Base-by-base conservation (phyloP, 2,329 filamentous ascomycete species). In the Aspergillus neotritici region DNA sequence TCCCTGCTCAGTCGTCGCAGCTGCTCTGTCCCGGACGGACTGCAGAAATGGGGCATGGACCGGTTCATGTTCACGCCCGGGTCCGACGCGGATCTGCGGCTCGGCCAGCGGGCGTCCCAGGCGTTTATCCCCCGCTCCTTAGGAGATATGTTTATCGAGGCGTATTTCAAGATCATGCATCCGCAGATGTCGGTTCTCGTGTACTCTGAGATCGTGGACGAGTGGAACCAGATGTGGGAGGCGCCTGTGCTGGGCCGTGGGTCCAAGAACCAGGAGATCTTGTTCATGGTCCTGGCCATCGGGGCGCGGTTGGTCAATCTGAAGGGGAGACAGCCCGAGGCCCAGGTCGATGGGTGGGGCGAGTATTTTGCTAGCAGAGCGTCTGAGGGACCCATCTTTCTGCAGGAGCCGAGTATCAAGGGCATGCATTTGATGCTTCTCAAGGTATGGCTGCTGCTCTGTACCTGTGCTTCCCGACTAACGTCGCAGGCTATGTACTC, bases 201-300 rank as follows among this genome's bases (percentile, higher is more conserved):
- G 1, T 21, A 48, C 29, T 41, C 45, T 2, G 48, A 45, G 25
- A 48, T 50, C 15, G 15, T 39, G 5, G 45, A 48, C 10, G 30
- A 40, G 4, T 50, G 48, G 45, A 30, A 28, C n/a, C 41, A 48
- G 37, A 48, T 50, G 45, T 48, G 48, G 45, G 42, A 50, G 16
- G 15, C 42, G 8, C 48, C 48, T 4, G 37, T 41, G 21, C 41
- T 36, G 9, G 41, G 37, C 9, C 39, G 40, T 1, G 17, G 15
- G 6, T 21, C 41, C 4, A 49, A 49, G 25, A 46, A 43, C 10
- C 34, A 50, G 31, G 48, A 50, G 21, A 43, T 48, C 14, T 29
- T 50, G 17, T 48, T 43, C 14, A 50, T 50, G 48, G 48, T 50
- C 16, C 34, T 50, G 28, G 48, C 48, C 4, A 38, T 50, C 12